Evolutionary conservation across 2,329 filamentous ascomycete species (phyloP).

Genomic region (Ascochyta viciae-villosae): DNA sequence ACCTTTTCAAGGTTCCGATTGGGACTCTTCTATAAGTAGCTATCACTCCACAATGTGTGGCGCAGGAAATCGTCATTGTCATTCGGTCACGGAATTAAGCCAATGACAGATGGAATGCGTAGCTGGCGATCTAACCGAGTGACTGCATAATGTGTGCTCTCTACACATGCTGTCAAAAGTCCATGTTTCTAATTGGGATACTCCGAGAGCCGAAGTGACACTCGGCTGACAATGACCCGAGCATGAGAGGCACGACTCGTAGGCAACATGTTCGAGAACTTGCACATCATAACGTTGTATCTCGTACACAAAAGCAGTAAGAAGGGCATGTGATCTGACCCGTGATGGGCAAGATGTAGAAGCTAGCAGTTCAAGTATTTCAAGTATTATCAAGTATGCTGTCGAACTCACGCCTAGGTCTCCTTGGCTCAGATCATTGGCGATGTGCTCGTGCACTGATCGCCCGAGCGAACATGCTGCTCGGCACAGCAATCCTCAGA

Average conservation of each 20-base stretch:
- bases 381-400: no score
- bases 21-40: no score
- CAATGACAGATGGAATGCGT: no score
- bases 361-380: no score
- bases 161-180: not conserved
- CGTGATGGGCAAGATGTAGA: not conserved
- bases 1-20: no score
- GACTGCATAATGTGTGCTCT: not conserved
- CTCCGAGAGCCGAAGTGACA: not conserved
- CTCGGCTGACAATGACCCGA: not conserved
- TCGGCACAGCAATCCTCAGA: not conserved
- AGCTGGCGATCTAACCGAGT: no score
- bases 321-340: not conserved
- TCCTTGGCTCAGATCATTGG: not conserved
- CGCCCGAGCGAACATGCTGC: not conserved
- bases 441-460: conserved; percentile 7
- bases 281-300: not conserved
- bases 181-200: not conserved
- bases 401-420: not conserved
- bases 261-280: not conserved
- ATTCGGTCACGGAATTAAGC: no score
- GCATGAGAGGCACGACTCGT: not conserved
- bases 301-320: not conserved
- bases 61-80: no score
- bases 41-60: no score